Evolutionary conservation across 768 basidiomycete species (phyloP), one percentile per base, ranked within the genome.

Genomic region (Gymnopilus dilepis): DNA sequence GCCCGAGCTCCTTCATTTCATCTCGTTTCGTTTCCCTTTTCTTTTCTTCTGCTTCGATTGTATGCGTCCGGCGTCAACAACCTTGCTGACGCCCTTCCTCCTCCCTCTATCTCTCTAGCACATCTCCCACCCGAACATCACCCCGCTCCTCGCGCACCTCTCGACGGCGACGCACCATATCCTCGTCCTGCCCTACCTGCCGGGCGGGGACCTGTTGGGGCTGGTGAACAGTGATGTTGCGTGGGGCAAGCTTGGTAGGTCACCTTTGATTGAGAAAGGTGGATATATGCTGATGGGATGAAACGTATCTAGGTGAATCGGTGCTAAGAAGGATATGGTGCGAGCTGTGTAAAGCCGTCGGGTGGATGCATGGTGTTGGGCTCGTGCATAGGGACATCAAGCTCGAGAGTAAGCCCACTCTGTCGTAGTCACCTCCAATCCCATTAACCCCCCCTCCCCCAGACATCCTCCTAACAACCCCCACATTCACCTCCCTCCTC

Each of bases 341-440:
- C 33, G 95, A 95, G 73, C 79, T 97, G 3, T 86, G 84, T 60
- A 82, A 83, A 34, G 94, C 89, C 6, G 89, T 95, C 0, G 87
- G 85, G 5, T 97, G 93, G 92, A 88, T 97, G 85, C 94, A 97
- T 69, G 80, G 84, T 38, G 90, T 91, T 13, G 88, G 88, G 1
- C 81, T 95, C 40, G 94, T 97, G 1, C 95, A 97, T 73, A 83
- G 95, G 3, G 95, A 96, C 74, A 87, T 97, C 76, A 97, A 97
- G 76, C 86, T 90, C n/a, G 88, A 90, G 73, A 89, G 87, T 88
- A 60, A 48, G 85, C 77, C 4, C 6, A n/a, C 21, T 6, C 57
- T 58, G 19, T 34, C n/a, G 47, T 41, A n/a, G 21, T 15, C 21
- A 24, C 45, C 11, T 13, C 17, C n/a, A n/a, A 45, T 19, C 17